phyloP scores from a whole-genome alignment of 306 rosid species.

The Cicer judaicum region DNA sequence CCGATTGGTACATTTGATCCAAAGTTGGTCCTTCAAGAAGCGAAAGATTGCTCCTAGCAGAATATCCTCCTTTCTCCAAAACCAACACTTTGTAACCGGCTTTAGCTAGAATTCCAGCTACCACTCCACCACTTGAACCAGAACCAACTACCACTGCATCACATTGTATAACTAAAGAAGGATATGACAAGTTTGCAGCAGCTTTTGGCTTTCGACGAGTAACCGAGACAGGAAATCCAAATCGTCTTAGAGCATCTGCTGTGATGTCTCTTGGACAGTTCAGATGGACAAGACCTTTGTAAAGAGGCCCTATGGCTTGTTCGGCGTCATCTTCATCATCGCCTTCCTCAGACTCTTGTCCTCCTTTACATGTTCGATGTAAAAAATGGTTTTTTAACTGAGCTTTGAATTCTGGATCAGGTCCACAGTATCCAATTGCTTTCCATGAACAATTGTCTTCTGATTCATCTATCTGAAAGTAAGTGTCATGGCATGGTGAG shows the following conservation, averaged over 20 bases:
- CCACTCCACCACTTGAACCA: conserved; percentile 82
- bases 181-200: conserved; percentile 42
- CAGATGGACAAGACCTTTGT: conserved; percentile 62
- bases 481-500: conserved; percentile 5
- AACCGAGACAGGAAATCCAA: conserved; percentile 58
- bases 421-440: conserved; percentile 77
- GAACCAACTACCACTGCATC: conserved; percentile 85
- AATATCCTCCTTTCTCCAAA: conserved; percentile 74
- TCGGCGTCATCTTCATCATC: conserved; percentile 43
- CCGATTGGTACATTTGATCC: conserved; percentile 73
- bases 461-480: conserved; percentile 67
- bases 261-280: conserved; percentile 50
- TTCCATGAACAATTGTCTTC: conserved; percentile 67
- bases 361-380: conserved; percentile 41
- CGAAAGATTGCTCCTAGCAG: conserved; percentile 75
- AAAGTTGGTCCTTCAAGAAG: conserved; percentile 79
- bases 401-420: conserved; percentile 65
- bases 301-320: conserved; percentile 66
- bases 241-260: conserved; percentile 47
- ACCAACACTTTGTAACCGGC: conserved; percentile 83
- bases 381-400: conserved; percentile 47
- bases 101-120: conserved; percentile 72
- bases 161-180: conserved; percentile 65
- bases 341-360: conserved; percentile 41
- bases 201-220: conserved; percentile 37